Base-by-base conservation (phyloP, 371 early-diverging fungal genomes). In the Apophysomyces ossiformis region DNA sequence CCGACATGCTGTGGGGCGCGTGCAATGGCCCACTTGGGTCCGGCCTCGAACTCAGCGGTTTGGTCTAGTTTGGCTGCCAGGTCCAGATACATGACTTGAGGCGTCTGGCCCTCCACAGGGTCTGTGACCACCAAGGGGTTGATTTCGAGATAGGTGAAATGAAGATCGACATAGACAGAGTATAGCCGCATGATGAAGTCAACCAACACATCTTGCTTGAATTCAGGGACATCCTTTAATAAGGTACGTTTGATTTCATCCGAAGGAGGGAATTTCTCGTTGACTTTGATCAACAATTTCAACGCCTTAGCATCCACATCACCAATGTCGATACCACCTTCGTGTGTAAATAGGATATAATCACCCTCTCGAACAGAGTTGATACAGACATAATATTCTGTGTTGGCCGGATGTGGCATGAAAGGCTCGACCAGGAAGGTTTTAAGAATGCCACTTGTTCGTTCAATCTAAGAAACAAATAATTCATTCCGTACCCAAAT, bases 71-170 rank as follows among this genome's bases (percentile, higher is more conserved):
- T 97, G 68, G 97, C 96, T 58, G 97, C 97, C 65, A 97, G 78
- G 84, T 97, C 97, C 57, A 97, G 86, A 72, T 91, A 94, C 75
- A 86, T 89, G 58, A 97, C 92, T 74, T 87, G 86, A 58, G 88
- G 85, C 44, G 82, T 69, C 61, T 69, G 70, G 11, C 70, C 73
- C 37, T 82, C 82, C 8, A 74, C 76, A 26, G 84, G 72, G 58
- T 93, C 92, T 58, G 93, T 81, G 64, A 96, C 95, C 13, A 97
- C 97, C 67, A 97, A 86, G 57, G 97, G 97, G 83, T 97, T 97
- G 87, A 97, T 97, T 81, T 97, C 97, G 68, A 97, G 92, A 79
- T 97, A 97, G 50, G 97, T 96, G 73, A 96, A 97, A 79, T 97
- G 93, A 57, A 96, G 89, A 67, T 96, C 95, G 61, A 93, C 85